Evolutionary conservation across 129 eudicot genomes (phyloP), one percentile per base, ranked within the genome.

Genomic region (Erigeron canadensis): DNA sequence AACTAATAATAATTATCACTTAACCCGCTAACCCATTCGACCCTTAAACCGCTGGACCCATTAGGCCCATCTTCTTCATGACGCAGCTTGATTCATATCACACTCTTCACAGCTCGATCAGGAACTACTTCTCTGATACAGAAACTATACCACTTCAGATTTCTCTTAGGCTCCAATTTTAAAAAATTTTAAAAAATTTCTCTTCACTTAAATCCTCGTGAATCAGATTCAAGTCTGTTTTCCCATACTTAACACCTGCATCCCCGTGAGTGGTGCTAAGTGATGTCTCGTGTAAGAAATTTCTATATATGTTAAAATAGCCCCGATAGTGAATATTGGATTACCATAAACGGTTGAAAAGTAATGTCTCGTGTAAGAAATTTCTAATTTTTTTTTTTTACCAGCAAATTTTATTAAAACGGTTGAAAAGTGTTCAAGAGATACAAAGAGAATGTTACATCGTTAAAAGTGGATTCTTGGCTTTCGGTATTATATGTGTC

Each of bases 231-330:
- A 97, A 89, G 77, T 94, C 98, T 1, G 98, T 77, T 89, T 85
- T 89, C 55, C 95, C 93, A 69, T 94, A 94, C 75, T 94, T 89
- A 58, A 94, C 98, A 4, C 98, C 98, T 3, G 90, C 85, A 68
- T 94, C 98, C 76, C 97, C 81, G 22, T 94, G 98, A 44, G 97
- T 87, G 55, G 84, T 85, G 67, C 96, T 89, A 38, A 94, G 93
- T 43, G 98, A 95, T 79, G 89, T 69, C 76, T 89, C 96, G 70
- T 86, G 80, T 71, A 42, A 58, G 75, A 94, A 86, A 71, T 86
- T 85, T 22, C 97, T 89, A 70, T 93, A 93, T 12, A 93, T 77
- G 77, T 93, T 93, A 39, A 83, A 93, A 80, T 93, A 93, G 8
- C 90, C 88, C 69, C 76, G 96, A 13, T 84, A 76, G 9, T 93